A percentile compares a stretch with the other conserved stretches of the same genome.
Evolutionary conservation across 768 basidiomycete species (phyloP).

Genomic region (Auricularia auricula-judae): DNA sequence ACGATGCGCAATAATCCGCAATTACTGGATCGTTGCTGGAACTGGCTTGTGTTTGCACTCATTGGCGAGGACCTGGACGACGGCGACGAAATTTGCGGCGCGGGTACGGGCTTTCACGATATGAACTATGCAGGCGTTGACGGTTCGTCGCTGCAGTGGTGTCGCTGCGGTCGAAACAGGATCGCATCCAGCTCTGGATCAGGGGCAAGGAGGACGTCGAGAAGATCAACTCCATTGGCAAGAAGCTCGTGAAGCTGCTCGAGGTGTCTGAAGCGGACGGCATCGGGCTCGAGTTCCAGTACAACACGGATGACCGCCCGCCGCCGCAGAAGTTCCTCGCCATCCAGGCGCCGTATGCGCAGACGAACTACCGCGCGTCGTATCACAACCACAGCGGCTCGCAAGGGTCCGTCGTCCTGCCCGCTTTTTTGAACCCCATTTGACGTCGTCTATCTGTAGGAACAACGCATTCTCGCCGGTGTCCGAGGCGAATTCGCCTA

Average conservation of each 20-base stretch:
- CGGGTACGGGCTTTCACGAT: conserved; percentile 7
- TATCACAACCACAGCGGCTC: neutral
- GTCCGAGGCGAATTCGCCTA: neutral
- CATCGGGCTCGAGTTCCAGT: conserved; percentile 85
- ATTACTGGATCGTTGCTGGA: conserved; percentile 81
- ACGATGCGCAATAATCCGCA: conserved; percentile 79
- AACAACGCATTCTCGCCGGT: neutral
- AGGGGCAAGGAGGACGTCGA: conserved; percentile 79
- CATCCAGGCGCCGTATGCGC: conserved; percentile 54
- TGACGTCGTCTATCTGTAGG: too few relatives aligned
- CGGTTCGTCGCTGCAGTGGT: conserved; percentile 76
- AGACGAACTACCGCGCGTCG: conserved; percentile 30
- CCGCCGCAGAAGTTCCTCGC: conserved; percentile 71
- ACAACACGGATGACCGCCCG: conserved; percentile 81
- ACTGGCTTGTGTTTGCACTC: conserved; percentile 82
- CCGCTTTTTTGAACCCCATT: too few relatives aligned
- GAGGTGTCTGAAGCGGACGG: conserved; percentile 76
- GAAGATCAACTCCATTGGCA: conserved; percentile 73
- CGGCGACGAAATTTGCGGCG: conserved; percentile 54
- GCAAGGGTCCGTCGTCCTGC: too few relatives aligned
- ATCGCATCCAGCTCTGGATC: conserved; percentile 89
- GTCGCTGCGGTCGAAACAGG: conserved; percentile 74
- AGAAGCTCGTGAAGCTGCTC: conserved; percentile 68
- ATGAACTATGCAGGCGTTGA: neutral
- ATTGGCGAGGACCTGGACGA: conserved; percentile 68